These are phyloP conservation scores for Thermothelomyces thermophilus DNA, from an alignment of 2,329 filamentous ascomycete genomes.

Conservation along the genomic window DNA sequence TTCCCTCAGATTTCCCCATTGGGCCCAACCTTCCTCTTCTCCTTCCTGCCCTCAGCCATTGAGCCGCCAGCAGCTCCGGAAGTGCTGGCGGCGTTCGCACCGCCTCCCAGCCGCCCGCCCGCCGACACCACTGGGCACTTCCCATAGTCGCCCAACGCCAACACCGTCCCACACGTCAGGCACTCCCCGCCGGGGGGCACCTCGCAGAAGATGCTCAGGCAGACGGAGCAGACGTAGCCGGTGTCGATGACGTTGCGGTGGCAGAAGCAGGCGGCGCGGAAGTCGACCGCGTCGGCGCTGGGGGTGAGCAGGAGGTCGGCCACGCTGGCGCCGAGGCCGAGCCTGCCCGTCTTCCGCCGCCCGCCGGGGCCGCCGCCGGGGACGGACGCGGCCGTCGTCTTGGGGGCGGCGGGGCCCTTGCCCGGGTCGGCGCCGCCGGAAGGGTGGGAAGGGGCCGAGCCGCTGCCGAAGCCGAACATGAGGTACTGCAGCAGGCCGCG, in stretches of 20 bases:
- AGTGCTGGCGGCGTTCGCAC: neutral
- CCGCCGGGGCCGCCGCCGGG: neutral
- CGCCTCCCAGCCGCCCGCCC: neutral
- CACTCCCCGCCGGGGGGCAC: constrained; percentile 58
- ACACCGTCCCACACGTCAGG: constrained; percentile 73
- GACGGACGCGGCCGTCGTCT: neutral
- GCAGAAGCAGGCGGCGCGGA: constrained; percentile 97
- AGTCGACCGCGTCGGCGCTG: constrained; percentile 82
- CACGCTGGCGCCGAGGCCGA: constrained; percentile 19
- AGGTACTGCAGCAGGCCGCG: constrained; percentile 81
- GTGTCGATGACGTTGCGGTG: constrained; percentile 85
- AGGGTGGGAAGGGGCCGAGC: constrained; percentile 20
- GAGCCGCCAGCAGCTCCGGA: constrained; percentile 1
- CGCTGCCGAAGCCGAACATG: constrained; percentile 74
- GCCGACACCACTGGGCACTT: constrained; percentile 59
- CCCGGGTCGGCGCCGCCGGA: constrained; percentile 11
- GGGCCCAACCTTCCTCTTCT: constrained; percentile 51
- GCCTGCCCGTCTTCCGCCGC: constrained; percentile 13
- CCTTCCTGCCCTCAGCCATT: constrained; percentile 59
- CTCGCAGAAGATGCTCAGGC: constrained; percentile 85
- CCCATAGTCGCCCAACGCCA: constrained; percentile 71
- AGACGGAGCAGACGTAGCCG: constrained; percentile 94
- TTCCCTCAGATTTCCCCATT: constrained; percentile 37
- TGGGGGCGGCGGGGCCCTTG: constrained; percentile 1
- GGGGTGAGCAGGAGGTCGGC: constrained; percentile 62